Conservation (phyloP, 2,329 filamentous ascomycete species). For the Colletotrichum abscissum region DNA sequence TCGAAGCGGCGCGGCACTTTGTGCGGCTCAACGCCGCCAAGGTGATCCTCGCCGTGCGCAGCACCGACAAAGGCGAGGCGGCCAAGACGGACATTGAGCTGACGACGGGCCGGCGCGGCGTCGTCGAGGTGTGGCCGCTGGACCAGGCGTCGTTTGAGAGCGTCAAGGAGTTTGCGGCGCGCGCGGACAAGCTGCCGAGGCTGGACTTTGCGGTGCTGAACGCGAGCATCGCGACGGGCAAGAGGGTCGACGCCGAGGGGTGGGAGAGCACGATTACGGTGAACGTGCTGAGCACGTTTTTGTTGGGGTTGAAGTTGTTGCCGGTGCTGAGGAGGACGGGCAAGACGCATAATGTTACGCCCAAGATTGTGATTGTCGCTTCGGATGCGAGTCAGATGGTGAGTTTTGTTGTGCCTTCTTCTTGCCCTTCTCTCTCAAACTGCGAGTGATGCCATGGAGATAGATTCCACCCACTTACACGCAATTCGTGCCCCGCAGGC, state of each 20-base stretch:
- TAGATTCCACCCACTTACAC: neutral
- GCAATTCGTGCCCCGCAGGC: slow-evolving; percentile 37
- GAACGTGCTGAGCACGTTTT: slow-evolving; percentile 59
- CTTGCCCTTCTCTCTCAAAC: too few species aligned
- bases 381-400: slow-evolving; percentile 49
- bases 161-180: slow-evolving; percentile 47
- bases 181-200: slow-evolving; percentile 43
- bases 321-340: slow-evolving; percentile 53
- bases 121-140: slow-evolving; percentile 56
- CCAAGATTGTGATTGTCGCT: slow-evolving; percentile 51
- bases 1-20: slow-evolving; percentile 55
- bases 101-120: slow-evolving; percentile 20
- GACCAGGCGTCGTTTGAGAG: slow-evolving; percentile 49
- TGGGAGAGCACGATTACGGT: slow-evolving; percentile 56
- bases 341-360: slow-evolving; percentile 44
- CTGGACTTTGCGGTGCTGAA: slow-evolving; percentile 52
- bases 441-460: too few species aligned
- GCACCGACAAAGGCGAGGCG: slow-evolving; percentile 51
- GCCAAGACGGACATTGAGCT: slow-evolving; percentile 49
- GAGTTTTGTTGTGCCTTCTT: slow-evolving; percentile 14
- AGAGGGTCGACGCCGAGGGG: slow-evolving; percentile 45
- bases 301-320: slow-evolving; percentile 56
- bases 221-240: slow-evolving; percentile 43
- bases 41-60: slow-evolving; percentile 56
- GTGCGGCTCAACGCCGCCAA: slow-evolving; percentile 50